These are phyloP conservation scores for Epichloe glyceriae DNA, from an alignment of 2,329 filamentous ascomycete genomes.

Conservation along the genomic window DNA sequence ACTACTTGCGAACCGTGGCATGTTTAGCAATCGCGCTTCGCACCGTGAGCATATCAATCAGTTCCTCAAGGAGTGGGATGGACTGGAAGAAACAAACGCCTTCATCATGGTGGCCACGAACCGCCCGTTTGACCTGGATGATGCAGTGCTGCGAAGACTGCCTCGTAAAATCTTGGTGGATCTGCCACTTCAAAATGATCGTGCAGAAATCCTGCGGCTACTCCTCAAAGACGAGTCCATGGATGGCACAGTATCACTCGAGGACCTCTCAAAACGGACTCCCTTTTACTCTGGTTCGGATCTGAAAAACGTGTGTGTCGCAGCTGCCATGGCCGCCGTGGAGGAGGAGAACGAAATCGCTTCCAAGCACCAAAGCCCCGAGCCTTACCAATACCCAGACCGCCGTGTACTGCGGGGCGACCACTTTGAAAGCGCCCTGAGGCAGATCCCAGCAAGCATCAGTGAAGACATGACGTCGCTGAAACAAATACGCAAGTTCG, in stretches of 20 bases:
- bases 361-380: conserved; percentile 23
- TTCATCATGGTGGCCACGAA: conserved; percentile 99
- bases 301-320: conserved; percentile 70
- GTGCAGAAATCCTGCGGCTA: conserved; percentile 56
- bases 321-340: conserved; percentile 66
- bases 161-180: conserved; percentile 63
- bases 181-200: conserved; percentile 52
- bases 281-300: conserved; percentile 73
- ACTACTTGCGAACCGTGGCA: conserved; percentile 67
- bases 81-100: conserved; percentile 65
- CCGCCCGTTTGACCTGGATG: conserved; percentile 85
- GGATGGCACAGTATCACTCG: conserved; percentile 46
- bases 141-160: conserved; percentile 66
- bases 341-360: conserved; percentile 52
- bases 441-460: conserved; percentile 84
- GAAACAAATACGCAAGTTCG: conserved; percentile 81
- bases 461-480: conserved; percentile 86
- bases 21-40: conserved; percentile 49
- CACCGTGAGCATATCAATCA: conserved; percentile 92
- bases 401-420: conserved; percentile 36
- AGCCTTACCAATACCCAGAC: conserved; percentile 49
- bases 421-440: conserved; percentile 78
- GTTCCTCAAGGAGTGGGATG: conserved; percentile 94
- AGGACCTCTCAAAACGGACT: conserved; percentile 51
- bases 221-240: conserved; percentile 57